phyloP scores from a whole-genome alignment of 78 protist species.

The Bigelowiella natans region DNA sequence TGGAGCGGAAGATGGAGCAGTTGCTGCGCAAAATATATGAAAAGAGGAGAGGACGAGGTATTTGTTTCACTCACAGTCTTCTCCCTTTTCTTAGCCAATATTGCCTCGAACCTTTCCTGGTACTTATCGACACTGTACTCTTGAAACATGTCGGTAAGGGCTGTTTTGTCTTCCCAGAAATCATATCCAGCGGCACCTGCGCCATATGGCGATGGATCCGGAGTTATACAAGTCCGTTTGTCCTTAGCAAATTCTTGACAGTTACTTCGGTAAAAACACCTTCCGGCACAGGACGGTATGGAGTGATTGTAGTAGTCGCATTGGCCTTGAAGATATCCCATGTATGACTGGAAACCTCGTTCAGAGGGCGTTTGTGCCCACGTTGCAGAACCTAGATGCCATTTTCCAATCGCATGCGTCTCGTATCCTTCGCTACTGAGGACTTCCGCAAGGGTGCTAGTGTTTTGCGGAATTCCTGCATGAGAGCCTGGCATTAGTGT shows the following conservation, averaged over 20 bases:
- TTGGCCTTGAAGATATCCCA: background rate
- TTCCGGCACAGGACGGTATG: background rate
- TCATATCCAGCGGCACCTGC: too few relatives aligned
- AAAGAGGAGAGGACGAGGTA: too few relatives aligned
- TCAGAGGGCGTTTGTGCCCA: background rate
- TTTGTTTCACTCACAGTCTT: too few relatives aligned
- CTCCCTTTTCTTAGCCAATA: too few relatives aligned
- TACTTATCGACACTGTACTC: too few relatives aligned
- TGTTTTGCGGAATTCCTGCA: background rate
- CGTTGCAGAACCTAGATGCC: background rate
- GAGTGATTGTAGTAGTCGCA: background rate
- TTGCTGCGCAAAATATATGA: background rate
- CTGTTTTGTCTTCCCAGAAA: too few relatives aligned
- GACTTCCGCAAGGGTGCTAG: background rate
- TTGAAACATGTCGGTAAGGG: too few relatives aligned
- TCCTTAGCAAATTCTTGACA: too few relatives aligned
- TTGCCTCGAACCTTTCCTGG: too few relatives aligned
- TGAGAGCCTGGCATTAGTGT: background rate
- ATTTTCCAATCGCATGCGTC: conserved; percentile 12
- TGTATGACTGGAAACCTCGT: background rate
- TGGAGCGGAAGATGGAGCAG: background rate
- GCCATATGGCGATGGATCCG: too few relatives aligned
- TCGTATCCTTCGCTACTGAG: background rate
- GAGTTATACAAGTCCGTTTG: too few relatives aligned
- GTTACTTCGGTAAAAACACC: background rate